Evolutionary conservation across 495 filamentous ascomycete genomes (phyloP).

Genomic region (Aspergillus egyptiacus): DNA sequence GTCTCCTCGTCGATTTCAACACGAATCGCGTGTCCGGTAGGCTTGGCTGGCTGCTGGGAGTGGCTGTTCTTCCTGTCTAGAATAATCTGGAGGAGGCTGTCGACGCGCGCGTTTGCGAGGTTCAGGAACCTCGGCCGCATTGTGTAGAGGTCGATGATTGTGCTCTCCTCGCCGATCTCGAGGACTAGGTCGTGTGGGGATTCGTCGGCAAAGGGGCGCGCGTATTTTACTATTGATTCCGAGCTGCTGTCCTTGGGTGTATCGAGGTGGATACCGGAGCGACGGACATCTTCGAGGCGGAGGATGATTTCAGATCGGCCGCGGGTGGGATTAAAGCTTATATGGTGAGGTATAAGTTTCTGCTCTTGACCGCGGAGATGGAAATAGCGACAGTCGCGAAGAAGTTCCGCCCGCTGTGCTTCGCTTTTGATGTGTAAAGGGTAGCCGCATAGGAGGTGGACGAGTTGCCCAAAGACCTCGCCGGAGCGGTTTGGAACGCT

Average conservation of each 20-base stretch:
- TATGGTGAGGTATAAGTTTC: conserved; percentile 70
- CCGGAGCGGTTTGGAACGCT: conserved; percentile 73
- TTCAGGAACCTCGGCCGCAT: conserved; percentile 67
- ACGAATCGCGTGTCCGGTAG: conserved; percentile 40
- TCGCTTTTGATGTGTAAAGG: conserved; percentile 70
- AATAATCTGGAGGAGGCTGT: conserved; percentile 69
- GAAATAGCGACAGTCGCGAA: conserved; percentile 88
- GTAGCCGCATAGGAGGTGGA: conserved; percentile 88
- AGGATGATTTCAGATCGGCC: conserved; percentile 71
- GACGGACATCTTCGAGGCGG: conserved; percentile 76
- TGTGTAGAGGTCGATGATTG: conserved; percentile 50
- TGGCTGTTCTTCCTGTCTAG: conserved; percentile 68
- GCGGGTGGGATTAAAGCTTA: conserved; percentile 67
- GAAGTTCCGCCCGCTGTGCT: conserved; percentile 68
- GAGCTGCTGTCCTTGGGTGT: conserved; percentile 32
- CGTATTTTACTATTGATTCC: conserved; percentile 68
- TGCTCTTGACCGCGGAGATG: conserved; percentile 90
- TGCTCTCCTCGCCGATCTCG: conserved; percentile 67
- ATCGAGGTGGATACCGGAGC: conserved; percentile 68
- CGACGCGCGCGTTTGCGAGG: conserved; percentile 59
- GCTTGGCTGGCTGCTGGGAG: not conserved
- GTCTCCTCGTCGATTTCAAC: conserved; percentile 62
- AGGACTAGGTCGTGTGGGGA: conserved; percentile 66
- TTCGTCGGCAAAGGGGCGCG: conserved; percentile 77
- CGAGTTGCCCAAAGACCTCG: conserved; percentile 71